Conservation (phyloP, 2,329 filamentous ascomycete species). For the Gliomastix tumulicola region DNA sequence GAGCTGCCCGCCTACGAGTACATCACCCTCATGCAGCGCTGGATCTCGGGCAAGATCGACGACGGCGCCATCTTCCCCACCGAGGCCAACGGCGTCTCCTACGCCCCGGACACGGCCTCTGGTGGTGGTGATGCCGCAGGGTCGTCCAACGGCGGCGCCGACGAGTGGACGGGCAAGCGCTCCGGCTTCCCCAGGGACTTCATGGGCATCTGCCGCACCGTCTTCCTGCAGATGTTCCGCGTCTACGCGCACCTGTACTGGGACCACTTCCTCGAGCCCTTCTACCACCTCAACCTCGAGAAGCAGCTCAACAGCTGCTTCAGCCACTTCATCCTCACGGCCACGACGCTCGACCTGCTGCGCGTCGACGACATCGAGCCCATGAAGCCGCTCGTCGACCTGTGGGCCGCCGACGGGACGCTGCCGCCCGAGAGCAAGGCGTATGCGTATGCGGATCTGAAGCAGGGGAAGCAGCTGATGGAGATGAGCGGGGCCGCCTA, state of each 20-base stretch:
- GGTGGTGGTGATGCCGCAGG: too few relatives aligned
- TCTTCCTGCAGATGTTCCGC: conserved; percentile 93
- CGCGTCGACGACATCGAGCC: conserved; percentile 81
- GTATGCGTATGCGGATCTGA: conserved; percentile 49
- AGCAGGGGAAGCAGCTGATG: conserved; percentile 7
- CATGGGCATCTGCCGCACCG: conserved; percentile 75
- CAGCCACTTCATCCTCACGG: conserved; percentile 70
- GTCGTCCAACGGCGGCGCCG: conserved; percentile 51
- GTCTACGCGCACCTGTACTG: conserved; percentile 96
- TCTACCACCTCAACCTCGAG: conserved; percentile 69
- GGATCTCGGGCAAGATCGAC: conserved; percentile 88
- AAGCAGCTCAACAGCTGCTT: conserved; percentile 78
- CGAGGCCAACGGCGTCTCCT: conserved; percentile 60
- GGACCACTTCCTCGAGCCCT: conserved; percentile 76
- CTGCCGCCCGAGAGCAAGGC: conserved; percentile 64
- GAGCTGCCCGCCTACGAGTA: conserved; percentile 86
- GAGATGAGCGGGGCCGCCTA: conserved; percentile 2
- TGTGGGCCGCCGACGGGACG: conserved; percentile 79
- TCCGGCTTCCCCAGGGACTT: conserved; percentile 85
- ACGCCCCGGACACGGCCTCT: conserved; percentile 32
- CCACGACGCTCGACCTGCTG: conserved; percentile 70
- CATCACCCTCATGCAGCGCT: conserved; percentile 86
- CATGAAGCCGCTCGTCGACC: conserved; percentile 82
- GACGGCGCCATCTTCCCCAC: conserved; percentile 81
- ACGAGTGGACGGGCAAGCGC: conserved; percentile 75